Percentiles rank a stretch among this genome's conserved stretches.
These are phyloP conservation scores for Cyberlindnera mississippiensis DNA, from an alignment of 805 yeast species.

Conservation along the genomic window DNA sequence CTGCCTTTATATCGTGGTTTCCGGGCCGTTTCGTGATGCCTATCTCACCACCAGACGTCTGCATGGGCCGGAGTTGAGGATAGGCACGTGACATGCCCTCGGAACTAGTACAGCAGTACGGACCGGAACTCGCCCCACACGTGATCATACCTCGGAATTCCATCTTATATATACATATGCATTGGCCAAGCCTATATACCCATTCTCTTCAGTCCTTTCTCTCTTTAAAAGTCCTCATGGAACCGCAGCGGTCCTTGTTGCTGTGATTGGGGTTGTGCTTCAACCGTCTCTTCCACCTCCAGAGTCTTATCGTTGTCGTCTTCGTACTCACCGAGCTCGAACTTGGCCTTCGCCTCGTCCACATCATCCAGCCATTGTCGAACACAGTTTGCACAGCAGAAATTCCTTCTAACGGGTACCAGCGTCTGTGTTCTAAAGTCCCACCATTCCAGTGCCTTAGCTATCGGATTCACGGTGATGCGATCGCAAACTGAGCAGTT, in stretches of 20 bases:
- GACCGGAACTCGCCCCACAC: too few relatives aligned
- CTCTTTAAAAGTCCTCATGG: constrained; percentile 2
- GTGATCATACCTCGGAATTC: not conserved
- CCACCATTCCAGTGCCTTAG: constrained; percentile 67
- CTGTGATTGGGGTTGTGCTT: not conserved
- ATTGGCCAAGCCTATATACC: too few relatives aligned
- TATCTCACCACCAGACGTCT: constrained; percentile 5
- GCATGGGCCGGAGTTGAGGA: not conserved
- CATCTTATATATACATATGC: not conserved
- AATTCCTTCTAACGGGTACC: constrained; percentile 51
- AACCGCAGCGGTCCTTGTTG: not conserved
- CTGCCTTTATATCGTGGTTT: not conserved
- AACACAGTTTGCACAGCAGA: constrained; percentile 52
- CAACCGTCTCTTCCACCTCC: not conserved
- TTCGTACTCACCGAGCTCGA: constrained; percentile 1
- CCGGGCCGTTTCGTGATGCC: constrained; percentile 1
- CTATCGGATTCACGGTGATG: constrained; percentile 51
- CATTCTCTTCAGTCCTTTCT: too few relatives aligned
- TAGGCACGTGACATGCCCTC: not conserved
- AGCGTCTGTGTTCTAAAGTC: constrained; percentile 46
- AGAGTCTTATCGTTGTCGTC: not conserved
- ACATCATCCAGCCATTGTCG: constrained; percentile 28
- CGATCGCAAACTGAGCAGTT: constrained; percentile 48
- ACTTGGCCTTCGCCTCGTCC: constrained; percentile 8
- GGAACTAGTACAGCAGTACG: not conserved